Percentiles rank a stretch among this genome's conserved stretches.
These are phyloP conservation scores for Termitomyces sp. DNA, from an alignment of 768 basidiomycete species.

Conservation along the genomic window DNA sequence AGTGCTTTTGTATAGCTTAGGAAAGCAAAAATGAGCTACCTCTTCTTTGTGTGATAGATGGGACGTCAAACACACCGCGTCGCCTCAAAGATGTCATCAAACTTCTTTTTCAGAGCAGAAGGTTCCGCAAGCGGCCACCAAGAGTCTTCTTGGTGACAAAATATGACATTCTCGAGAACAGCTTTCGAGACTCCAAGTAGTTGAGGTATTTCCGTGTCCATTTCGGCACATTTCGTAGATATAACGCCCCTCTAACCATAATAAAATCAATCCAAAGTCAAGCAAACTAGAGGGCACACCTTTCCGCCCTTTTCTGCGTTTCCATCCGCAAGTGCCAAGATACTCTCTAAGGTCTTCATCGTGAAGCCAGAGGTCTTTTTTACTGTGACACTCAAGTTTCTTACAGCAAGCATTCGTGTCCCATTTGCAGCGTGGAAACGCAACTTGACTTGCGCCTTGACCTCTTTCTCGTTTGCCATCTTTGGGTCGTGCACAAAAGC, in stretches of 20 bases:
- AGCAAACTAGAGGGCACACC: constrained; percentile 36
- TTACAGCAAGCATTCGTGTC: constrained; percentile 83
- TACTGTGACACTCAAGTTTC: constrained; percentile 86
- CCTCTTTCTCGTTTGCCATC: constrained; percentile 99
- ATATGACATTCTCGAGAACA: constrained; percentile 99
- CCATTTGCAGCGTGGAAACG: constrained; percentile 88
- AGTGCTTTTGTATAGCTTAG: constrained; percentile 93
- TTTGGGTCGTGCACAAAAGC: constrained; percentile 98
- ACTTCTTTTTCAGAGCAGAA: constrained; percentile 92
- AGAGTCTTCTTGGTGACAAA: constrained; percentile 98
- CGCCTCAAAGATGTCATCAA: constrained; percentile 99
- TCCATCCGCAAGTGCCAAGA: constrained; percentile 68
- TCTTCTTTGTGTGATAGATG: not conserved
- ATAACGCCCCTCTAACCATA: constrained; percentile 68
- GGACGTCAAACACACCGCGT: constrained; percentile 55
- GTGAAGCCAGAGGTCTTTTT: constrained; percentile 87
- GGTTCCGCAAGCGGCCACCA: constrained; percentile 97
- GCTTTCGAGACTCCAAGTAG: constrained; percentile 94
- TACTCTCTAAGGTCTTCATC: constrained; percentile 97
- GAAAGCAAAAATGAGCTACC: not conserved
- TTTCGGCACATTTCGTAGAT: constrained; percentile 96
- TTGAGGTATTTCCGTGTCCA: constrained; percentile 91
- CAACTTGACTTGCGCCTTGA: constrained; percentile 96
- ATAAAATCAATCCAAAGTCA: not conserved
- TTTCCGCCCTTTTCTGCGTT: constrained; percentile 67